Evolutionary conservation across 371 early-diverging fungal genomes (phyloP), one percentile per base, ranked within the genome.

Genomic region (Dichotomocladium elegans): DNA sequence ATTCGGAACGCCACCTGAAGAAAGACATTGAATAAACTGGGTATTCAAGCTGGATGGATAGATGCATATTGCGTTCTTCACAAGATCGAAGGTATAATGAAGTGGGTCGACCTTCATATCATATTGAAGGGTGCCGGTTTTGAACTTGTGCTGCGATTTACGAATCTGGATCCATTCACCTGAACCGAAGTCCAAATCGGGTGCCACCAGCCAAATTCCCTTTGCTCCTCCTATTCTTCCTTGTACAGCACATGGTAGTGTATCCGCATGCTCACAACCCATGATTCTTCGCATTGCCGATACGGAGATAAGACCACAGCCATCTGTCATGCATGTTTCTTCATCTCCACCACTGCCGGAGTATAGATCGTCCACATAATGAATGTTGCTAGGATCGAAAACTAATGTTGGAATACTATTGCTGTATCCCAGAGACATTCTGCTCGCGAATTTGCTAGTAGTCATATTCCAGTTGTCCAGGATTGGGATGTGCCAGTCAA

Each of bases 201-300:
- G 76, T 7, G 64, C 47, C 0, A 78, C 51, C 8, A 70, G 63
- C 79, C 79, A 78, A 11, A 78, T 47, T 4, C 79, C 79, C 42
- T 78, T 78, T 4, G 79, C 69, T 24, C 76, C 76, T 10, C 69
- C 79, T 50, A 78, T 78, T 52, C 79, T 71, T 0, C 73, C 79
- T 45, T 78, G 79, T 8, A 78, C 58, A 19, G 73, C 76, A 47
- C 70, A 70, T 2, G 79, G 79, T 2, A 75, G 44, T 37, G 64
- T 61, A 22, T 70, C 66, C 4, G 50, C 43, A 12, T 56, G 57
- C 33, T 73, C 61, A 25, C 60, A 57, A 2, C 66, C 64, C 60
- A 75, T 67, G 10, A 78, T 60, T 37, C 59, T 45, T 24, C 62
- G 61, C 79, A 78, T 78, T 0, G 76, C 79, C 19, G 62, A 47